A percentile compares a stretch with the other conserved stretches of the same genome.
Evolutionary conservation across 306 rosid genomes (phyloP).

Genomic region (Lotus japonicus): DNA sequence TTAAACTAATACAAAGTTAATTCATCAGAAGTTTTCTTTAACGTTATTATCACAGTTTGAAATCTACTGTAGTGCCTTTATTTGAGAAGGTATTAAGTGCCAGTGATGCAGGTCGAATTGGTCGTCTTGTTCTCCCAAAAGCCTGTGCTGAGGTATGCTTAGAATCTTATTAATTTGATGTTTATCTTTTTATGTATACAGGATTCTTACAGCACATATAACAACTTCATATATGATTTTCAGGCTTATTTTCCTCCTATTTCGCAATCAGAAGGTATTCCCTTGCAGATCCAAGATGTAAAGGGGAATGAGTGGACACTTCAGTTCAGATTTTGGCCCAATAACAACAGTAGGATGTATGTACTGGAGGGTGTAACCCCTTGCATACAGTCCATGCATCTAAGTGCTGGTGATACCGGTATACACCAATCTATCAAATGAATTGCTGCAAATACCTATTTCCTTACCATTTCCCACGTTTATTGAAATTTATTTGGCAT

Average conservation of each 20-base stretch:
- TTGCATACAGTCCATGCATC: constrained; percentile 82
- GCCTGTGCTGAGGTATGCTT: constrained; percentile 89
- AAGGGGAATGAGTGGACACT: constrained; percentile 91
- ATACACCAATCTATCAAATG: constrained; percentile 27
- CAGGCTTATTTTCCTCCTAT: constrained; percentile 90
- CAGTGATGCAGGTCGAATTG: constrained; percentile 96
- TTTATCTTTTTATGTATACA: neutral
- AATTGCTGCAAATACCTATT: neutral
- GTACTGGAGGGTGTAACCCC: constrained; percentile 97
- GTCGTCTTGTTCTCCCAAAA: constrained; percentile 96
- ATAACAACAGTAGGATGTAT: constrained; percentile 97
- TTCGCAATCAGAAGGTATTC: constrained; percentile 86
- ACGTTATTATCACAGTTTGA: constrained; percentile 56
- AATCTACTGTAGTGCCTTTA: constrained; percentile 80
- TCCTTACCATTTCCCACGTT: neutral
- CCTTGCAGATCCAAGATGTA: constrained; percentile 72
- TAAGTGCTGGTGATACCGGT: constrained; percentile 94
- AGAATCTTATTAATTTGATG: neutral
- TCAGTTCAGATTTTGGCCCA: constrained; percentile 99
- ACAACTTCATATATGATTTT: constrained; percentile 20
- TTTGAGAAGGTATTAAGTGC: constrained; percentile 96
- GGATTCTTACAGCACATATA: neutral
- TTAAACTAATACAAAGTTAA: neutral
- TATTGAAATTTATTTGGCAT: neutral
- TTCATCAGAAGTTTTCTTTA: constrained; percentile 42